These are phyloP conservation scores for Candida tropicalis DNA, from an alignment of 1,139 yeast genomes.

Conservation along the genomic window DNA sequence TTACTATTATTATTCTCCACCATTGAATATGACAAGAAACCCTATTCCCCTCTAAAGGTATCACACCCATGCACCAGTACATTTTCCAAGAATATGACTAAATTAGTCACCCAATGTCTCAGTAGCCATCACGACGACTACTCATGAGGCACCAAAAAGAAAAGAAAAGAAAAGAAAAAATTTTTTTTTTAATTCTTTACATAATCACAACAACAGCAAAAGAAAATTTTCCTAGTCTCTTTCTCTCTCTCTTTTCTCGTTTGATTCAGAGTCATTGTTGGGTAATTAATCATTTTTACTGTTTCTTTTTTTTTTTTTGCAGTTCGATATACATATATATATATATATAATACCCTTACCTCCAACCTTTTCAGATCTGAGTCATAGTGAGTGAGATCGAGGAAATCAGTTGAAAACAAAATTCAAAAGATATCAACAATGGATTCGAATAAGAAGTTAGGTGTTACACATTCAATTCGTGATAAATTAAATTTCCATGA, in stretches of 20 bases:
- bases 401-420: neutral
- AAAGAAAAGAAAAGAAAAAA: conserved; percentile 2
- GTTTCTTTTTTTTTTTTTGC: too few species aligned
- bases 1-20: too few species aligned
- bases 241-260: neutral
- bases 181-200: too few species aligned
- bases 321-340: neutral
- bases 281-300: neutral
- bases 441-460: conserved; percentile 30
- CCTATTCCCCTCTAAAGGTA: neutral
- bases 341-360: too few species aligned
- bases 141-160: neutral
- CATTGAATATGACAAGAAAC: too few species aligned
- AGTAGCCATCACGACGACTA: neutral
- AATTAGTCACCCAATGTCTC: conserved; percentile 4
- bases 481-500: conserved; percentile 73
- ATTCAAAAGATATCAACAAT: neutral
- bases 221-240: neutral
- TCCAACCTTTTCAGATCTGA: too few species aligned
- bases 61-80: neutral
- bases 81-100: neutral
- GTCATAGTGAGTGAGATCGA: neutral
- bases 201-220: neutral
- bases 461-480: conserved; percentile 81
- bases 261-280: conserved; percentile 8